Base-by-base conservation (phyloP, 768 basidiomycete species). In the Lentinula edodes region DNA sequence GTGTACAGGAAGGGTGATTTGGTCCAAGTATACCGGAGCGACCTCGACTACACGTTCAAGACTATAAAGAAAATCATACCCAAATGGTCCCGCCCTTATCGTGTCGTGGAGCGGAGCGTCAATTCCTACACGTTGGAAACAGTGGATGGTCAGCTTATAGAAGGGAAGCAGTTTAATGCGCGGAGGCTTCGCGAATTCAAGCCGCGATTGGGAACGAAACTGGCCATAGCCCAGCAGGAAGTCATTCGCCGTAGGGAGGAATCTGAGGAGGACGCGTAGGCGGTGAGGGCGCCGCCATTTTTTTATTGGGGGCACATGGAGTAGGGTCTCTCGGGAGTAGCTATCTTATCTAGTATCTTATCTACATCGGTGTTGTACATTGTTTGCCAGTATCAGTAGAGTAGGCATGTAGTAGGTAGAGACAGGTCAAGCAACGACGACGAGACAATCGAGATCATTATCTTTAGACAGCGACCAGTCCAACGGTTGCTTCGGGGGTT, bases 21-120 rank as follows among this genome's bases (percentile, higher is more conserved):
- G 1, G 73, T 75, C 15, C 76, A 78, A 60, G 64, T 77, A 2
- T 68, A 70, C 18, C 39, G 66, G 23, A 70, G 59, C 10, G 61
- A 68, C 15, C 60, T 71, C 0, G 69, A 71, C 52, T 64, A 23
- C 23, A 23, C 23, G 23, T 23, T 23, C 23, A 23, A 23, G 3
- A 23, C 23, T 23, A 23, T 23, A 18, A 23, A 63, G 6, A 77
- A 78, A 46, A 60, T 76, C 1, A 28, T 65, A 8, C 69, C 70
- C 2, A 69, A 62, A 35, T 77, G 75, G 75, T 75, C 74, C 5
- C 42, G 52, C 13, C 75, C 73, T 1, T 45, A 45, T 0, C 39
- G 64, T 0, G 61, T 75, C 9, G 18, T 28, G 15, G 35, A 60
- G 0, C 43, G 69, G 5, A 15, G 42, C 1, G 20, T 56, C 6